Evolutionary conservation across 352 stramenopile genomes (phyloP).

Genomic region (Globisporangium yorkense): DNA sequence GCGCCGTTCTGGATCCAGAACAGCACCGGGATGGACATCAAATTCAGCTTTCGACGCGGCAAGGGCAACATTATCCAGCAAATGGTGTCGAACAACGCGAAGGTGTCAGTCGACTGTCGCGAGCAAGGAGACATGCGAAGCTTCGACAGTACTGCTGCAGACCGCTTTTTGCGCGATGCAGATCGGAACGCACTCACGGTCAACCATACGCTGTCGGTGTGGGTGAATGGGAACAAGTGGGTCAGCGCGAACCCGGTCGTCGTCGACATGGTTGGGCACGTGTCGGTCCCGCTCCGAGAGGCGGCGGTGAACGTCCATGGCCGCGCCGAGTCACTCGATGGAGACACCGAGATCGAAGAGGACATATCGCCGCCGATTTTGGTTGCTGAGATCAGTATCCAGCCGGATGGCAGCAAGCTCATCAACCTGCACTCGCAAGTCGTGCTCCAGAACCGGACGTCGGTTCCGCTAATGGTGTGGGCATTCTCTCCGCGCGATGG

Average conservation of each 20-base stretch:
- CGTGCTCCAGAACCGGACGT: slow-evolving; percentile 83
- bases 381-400: slow-evolving; percentile 83
- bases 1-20: slow-evolving; percentile 89
- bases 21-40: slow-evolving; percentile 73
- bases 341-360: slow-evolving; percentile 34
- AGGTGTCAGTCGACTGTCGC: slow-evolving; percentile 79
- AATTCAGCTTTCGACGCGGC: slow-evolving; percentile 84
- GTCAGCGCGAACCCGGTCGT: slow-evolving; percentile 82
- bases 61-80: slow-evolving; percentile 78
- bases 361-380: slow-evolving; percentile 64
- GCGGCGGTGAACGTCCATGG: slow-evolving; percentile 18
- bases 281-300: slow-evolving; percentile 75
- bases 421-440: slow-evolving; percentile 86
- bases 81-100: slow-evolving; percentile 50
- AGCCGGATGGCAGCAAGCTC: slow-evolving; percentile 84
- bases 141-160: slow-evolving; percentile 77
- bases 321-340: slow-evolving; percentile 16
- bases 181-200: slow-evolving; percentile 74
- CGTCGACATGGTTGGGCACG: slow-evolving; percentile 84
- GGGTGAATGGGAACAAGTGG: slow-evolving; percentile 84
- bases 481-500: slow-evolving; percentile 80
- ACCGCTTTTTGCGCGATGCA: slow-evolving; percentile 66
- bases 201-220: slow-evolving; percentile 85
- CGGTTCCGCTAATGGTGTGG: slow-evolving; percentile 84
- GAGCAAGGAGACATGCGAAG: slow-evolving; percentile 84